Percentiles rank a stretch among this genome's conserved stretches.
Evolutionary conservation across 768 basidiomycete species (phyloP).

Genomic region (Trametes maxima): DNA sequence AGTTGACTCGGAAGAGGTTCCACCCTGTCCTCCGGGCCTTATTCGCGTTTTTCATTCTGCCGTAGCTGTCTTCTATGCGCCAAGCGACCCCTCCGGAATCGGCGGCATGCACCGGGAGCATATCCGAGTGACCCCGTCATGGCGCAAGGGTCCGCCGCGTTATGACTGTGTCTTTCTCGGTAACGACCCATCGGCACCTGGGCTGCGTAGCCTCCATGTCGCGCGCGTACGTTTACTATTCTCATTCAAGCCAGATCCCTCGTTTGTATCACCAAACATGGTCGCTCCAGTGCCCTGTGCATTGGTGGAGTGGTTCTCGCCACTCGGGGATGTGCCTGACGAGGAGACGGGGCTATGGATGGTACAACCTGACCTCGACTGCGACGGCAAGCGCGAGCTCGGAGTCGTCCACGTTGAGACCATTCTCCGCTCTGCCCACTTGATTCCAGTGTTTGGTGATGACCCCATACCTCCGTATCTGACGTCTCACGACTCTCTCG

Average conservation of each 20-base stretch:
- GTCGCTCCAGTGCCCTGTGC: not conserved
- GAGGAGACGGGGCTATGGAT: no score
- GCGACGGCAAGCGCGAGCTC: no score
- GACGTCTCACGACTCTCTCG: not conserved
- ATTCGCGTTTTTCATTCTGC: constrained; percentile 29
- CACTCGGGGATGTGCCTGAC: constrained; percentile 1
- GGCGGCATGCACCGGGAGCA: constrained; percentile 32
- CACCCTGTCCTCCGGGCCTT: not conserved
- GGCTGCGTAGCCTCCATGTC: not conserved
- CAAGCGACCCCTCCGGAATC: constrained; percentile 31
- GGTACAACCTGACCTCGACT: no score
- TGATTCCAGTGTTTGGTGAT: not conserved
- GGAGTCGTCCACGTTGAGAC: no score
- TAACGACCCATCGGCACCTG: not conserved
- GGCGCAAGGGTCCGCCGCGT: constrained; percentile 22
- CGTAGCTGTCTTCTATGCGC: constrained; percentile 29
- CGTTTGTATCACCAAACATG: no score
- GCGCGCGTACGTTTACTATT: constrained; percentile 17
- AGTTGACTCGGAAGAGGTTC: not conserved
- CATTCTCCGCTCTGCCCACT: not conserved
- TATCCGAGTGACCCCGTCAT: constrained; percentile 28
- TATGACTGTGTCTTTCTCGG: not conserved
- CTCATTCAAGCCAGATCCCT: constrained; percentile 34
- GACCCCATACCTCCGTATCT: not conserved
- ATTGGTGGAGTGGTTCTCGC: constrained; percentile 8